phyloP scores from a whole-genome alignment of 2,329 filamentous ascomycete species.

The Alternaria triticimaculans region DNA sequence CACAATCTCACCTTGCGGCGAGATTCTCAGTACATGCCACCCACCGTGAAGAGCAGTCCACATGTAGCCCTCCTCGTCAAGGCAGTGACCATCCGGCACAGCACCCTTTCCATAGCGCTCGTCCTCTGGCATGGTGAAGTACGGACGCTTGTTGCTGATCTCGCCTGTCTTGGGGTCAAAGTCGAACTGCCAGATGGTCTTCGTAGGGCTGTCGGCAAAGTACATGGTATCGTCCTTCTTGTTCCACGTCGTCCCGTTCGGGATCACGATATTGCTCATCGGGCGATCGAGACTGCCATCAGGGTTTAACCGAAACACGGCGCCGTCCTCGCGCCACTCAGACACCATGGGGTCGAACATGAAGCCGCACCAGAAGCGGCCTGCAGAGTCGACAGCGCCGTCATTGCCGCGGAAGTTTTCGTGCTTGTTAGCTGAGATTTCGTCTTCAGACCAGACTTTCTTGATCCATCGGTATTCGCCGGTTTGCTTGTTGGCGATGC shows the following conservation, averaged over 20 bases:
- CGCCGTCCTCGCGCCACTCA: conserved; percentile 65
- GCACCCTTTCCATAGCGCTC: conserved; percentile 51
- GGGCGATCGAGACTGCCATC: conserved; percentile 66
- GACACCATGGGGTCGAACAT: conserved; percentile 81
- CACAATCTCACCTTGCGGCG: conserved; percentile 70
- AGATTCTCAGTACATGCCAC: conserved; percentile 75
- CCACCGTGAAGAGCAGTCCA: conserved; percentile 90
- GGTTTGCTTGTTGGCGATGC: conserved; percentile 72
- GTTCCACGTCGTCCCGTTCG: conserved; percentile 86
- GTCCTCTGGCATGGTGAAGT: conserved; percentile 72
- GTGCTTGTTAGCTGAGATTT: conserved; percentile 54
- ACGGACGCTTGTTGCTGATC: conserved; percentile 72
- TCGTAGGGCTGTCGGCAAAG: conserved; percentile 78
- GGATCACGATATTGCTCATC: conserved; percentile 72
- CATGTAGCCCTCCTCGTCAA: conserved; percentile 83
- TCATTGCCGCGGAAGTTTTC: conserved; percentile 74
- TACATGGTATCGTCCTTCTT: conserved; percentile 75
- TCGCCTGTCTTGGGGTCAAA: conserved; percentile 69
- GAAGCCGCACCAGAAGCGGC: conserved; percentile 82
- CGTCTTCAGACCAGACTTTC: conserved; percentile 61
- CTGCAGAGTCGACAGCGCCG: conserved; percentile 78
- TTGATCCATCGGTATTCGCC: conserved; percentile 63
- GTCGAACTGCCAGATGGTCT: conserved; percentile 76
- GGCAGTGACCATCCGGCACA: conserved; percentile 81
- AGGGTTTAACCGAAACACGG: conserved; percentile 74